Conservation (phyloP, 73 alveolate species). For the Paramecium sexaurelia region DNA sequence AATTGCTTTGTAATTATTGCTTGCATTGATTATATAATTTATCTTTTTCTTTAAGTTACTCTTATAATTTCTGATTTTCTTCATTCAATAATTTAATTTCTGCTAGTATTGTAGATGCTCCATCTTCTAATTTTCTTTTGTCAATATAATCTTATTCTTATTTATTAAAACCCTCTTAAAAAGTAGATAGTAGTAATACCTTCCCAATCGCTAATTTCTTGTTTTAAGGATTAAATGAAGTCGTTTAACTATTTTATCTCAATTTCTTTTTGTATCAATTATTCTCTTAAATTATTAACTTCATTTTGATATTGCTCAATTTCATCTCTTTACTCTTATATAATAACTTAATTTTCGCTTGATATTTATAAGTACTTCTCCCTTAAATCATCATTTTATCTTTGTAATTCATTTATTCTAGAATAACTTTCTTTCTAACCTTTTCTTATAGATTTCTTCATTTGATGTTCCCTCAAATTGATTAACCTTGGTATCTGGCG, state of each 20-base stretch:
- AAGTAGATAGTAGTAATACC: neutral
- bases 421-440: neutral
- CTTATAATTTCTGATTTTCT: neutral
- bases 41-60: neutral
- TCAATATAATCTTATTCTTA: neutral
- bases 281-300: neutral
- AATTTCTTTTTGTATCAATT: neutral
- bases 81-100: neutral
- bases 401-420: neutral
- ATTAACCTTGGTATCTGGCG: neutral
- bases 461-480: neutral
- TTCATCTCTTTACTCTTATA: neutral
- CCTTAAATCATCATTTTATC: neutral
- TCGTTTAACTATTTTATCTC: neutral
- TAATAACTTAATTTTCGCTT: neutral
- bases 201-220: neutral
- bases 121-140: neutral
- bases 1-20: neutral
- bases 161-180: neutral
- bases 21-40: neutral
- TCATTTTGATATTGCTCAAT: neutral
- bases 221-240: neutral
- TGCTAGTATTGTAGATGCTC: neutral
- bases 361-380: neutral
- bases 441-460: neutral